phyloP scores from a whole-genome alignment of 805 yeast genomes.

The Candida nitratophila region DNA sequence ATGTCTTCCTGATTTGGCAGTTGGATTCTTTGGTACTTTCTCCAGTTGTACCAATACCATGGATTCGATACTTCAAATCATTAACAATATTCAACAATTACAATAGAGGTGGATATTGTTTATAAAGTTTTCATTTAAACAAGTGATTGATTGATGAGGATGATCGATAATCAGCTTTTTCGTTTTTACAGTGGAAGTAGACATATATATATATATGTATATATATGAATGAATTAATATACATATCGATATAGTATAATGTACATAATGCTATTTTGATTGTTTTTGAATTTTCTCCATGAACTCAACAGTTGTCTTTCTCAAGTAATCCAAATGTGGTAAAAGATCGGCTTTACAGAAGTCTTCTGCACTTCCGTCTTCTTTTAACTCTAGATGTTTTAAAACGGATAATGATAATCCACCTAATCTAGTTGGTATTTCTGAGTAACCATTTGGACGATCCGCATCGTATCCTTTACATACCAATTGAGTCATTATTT shows the following conservation, averaged over 20 bases:
- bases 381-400: no score
- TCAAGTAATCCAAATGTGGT: slow-evolving; percentile 29
- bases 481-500: slow-evolving; percentile 28
- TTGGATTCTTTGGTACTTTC: slow-evolving; percentile 30
- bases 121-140: no score
- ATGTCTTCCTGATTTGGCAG: slow-evolving; percentile 22
- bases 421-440: neutral
- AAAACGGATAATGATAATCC: slow-evolving; percentile 11
- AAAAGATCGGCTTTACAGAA: slow-evolving; percentile 26
- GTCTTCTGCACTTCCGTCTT: slow-evolving; percentile 17
- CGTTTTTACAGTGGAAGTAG: no score
- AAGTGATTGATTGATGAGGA: no score
- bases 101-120: neutral
- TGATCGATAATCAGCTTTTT: no score
- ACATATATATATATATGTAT: neutral
- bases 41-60: slow-evolving; percentile 17
- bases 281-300: neutral
- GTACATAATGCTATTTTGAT: no score
- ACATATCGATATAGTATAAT: no score
- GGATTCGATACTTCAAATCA: slow-evolving; percentile 14
- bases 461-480: slow-evolving; percentile 18
- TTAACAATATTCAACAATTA: slow-evolving; percentile 7
- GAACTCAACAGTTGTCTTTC: slow-evolving; percentile 7
- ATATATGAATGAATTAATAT: no score
- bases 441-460: slow-evolving; percentile 8